These are phyloP conservation scores for Arabidopsis lyrata DNA, from an alignment of 441 rosid species.

Conservation along the genomic window DNA sequence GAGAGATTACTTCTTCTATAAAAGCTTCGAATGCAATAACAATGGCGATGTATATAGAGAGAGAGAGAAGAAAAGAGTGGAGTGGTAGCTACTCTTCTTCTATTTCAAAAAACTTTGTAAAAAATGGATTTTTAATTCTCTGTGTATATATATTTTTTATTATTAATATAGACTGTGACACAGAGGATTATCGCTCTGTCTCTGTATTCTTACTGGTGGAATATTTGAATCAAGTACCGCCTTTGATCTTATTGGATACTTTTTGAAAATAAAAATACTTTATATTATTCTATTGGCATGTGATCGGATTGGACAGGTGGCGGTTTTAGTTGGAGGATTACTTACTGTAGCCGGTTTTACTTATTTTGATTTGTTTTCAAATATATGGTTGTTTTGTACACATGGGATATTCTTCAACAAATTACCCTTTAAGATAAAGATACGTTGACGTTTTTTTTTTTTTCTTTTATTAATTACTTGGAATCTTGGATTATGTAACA, in stretches of 20 bases:
- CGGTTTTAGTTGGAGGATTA: constrained; percentile 19
- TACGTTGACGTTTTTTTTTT: not conserved
- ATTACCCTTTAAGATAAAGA: constrained; percentile 23
- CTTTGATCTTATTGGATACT: constrained; percentile 31
- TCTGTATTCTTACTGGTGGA: constrained; percentile 22
- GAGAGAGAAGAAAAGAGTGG: constrained; percentile 30
- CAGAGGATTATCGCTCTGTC: constrained; percentile 24
- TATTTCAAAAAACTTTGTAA: constrained; percentile 21
- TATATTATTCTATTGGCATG: constrained; percentile 39
- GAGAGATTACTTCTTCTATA: not conserved
- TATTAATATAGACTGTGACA: not conserved
- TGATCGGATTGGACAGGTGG: constrained; percentile 32
- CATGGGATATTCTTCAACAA: constrained; percentile 28
- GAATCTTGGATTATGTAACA: constrained; percentile 8
- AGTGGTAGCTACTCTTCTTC: constrained; percentile 48
- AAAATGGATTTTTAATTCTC: not conserved
- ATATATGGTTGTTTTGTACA: not conserved
- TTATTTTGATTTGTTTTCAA: not conserved
- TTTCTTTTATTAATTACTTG: constrained; percentile 7
- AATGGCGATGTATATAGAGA: constrained; percentile 17
- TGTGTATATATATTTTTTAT: not conserved
- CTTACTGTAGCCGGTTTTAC: constrained; percentile 25
- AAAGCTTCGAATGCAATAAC: not conserved
- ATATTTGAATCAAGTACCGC: constrained; percentile 44
- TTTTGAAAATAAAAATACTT: not conserved